These are phyloP conservation scores for Botrytis deweyae DNA, from an alignment of 2,329 filamentous ascomycete species.

Conservation along the genomic window DNA sequence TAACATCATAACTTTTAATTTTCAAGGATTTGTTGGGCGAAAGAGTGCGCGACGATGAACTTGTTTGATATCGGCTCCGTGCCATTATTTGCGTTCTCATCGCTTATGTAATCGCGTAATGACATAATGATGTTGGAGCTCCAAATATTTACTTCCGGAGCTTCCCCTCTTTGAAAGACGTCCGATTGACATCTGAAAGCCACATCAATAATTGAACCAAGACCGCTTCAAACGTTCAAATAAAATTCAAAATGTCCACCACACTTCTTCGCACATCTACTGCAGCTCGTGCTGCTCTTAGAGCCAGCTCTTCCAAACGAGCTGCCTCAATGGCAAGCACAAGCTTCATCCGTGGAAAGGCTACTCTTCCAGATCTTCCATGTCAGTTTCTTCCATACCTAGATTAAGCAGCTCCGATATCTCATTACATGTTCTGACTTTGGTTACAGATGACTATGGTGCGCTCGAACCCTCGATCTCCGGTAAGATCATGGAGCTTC, in stretches of 20 bases:
- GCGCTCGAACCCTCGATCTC: slow-evolving; percentile 85
- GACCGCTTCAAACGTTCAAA: slow-evolving; percentile 24
- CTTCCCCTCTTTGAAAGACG: slow-evolving; percentile 15
- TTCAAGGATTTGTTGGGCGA: background rate
- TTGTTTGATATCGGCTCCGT: background rate
- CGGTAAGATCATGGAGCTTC: slow-evolving; percentile 92
- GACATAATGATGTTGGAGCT: slow-evolving; percentile 21
- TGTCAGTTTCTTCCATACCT: slow-evolving; percentile 50
- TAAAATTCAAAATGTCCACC: slow-evolving; percentile 61
- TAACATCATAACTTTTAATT: background rate
- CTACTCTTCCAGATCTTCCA: slow-evolving; percentile 84
- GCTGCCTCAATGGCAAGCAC: slow-evolving; percentile 67
- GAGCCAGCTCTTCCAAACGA: slow-evolving; percentile 62
- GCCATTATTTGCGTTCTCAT: background rate
- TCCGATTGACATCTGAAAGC: slow-evolving; percentile 20
- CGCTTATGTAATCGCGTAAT: slow-evolving; percentile 2
- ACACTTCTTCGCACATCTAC: slow-evolving; percentile 71
- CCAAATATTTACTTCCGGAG: slow-evolving; percentile 8
- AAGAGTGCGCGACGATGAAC: background rate
- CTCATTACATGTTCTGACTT: slow-evolving; percentile 9
- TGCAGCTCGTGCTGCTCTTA: slow-evolving; percentile 67
- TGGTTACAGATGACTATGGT: slow-evolving; percentile 79
- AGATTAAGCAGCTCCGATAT: background rate
- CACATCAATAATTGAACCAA: slow-evolving; percentile 16
- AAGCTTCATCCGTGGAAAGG: slow-evolving; percentile 82